phyloP scores from a whole-genome alignment of 305 asterid species.

The Fraxinus sp. region DNA sequence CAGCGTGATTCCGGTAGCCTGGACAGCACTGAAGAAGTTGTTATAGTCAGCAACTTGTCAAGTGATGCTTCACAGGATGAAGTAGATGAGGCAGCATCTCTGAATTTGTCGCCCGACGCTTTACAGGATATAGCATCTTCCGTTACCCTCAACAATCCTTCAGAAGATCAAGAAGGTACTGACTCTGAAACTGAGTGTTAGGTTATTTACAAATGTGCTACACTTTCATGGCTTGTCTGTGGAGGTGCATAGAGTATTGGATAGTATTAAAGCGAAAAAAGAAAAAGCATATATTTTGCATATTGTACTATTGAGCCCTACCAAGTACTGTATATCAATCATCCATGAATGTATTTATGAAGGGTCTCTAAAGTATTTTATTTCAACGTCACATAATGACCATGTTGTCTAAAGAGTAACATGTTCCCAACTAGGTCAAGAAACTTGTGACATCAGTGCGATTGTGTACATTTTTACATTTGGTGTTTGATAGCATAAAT shows the following conservation, averaged over 20 bases:
- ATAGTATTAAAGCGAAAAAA: background rate
- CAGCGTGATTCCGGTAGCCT: background rate
- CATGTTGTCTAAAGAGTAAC: background rate
- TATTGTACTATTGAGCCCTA: background rate
- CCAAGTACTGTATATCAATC: background rate
- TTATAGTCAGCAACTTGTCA: background rate
- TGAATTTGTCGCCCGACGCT: conserved; percentile 11
- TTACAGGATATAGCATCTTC: conserved; percentile 13
- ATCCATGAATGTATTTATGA: background rate
- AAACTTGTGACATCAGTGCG: background rate
- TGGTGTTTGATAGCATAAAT: background rate
- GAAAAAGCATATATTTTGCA: background rate
- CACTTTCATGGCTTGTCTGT: background rate
- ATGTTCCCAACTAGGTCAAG: background rate
- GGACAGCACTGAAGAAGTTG: conserved; percentile 5
- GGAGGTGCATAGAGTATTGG: background rate
- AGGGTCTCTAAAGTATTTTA: background rate
- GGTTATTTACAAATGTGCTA: background rate
- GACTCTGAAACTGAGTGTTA: background rate
- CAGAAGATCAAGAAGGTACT: background rate
- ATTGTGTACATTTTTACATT: background rate
- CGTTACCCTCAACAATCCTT: background rate
- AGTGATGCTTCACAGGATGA: conserved; percentile 19
- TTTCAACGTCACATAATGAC: background rate
- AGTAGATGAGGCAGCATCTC: conserved; percentile 1